A percentile compares a stretch with the other conserved stretches of the same genome.
Conservation (phyloP, 2,329 filamentous ascomycete species). For the Plenodomus lindquistii region DNA sequence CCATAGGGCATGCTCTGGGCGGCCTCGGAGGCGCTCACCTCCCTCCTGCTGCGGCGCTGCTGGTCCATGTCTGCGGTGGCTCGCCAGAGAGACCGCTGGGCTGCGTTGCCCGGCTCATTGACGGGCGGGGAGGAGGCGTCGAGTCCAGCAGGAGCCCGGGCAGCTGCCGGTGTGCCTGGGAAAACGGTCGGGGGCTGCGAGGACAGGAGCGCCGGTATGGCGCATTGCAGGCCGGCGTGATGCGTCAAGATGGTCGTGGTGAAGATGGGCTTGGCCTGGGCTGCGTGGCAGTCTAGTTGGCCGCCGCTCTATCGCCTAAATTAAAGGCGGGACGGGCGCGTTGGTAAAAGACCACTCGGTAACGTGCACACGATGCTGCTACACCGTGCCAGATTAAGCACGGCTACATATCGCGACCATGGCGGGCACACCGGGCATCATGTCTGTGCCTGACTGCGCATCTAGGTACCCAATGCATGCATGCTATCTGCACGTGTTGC, state of each 20-base stretch:
- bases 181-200: conserved; percentile 11
- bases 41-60: conserved; percentile 27
- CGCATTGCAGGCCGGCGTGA: conserved; percentile 26
- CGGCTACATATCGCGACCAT: neutral
- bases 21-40: conserved; percentile 28
- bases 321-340: too few relatives aligned
- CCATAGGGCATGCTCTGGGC: conserved; percentile 10
- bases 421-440: neutral
- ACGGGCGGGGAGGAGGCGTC: conserved; percentile 13
- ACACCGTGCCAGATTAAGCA: too few relatives aligned
- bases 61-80: conserved; percentile 31
- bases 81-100: conserved; percentile 14
- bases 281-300: too few relatives aligned
- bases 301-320: too few relatives aligned
- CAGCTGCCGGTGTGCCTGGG: conserved; percentile 12
- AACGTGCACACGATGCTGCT: neutral
- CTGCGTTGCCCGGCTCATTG: conserved; percentile 15
- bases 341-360: too few relatives aligned
- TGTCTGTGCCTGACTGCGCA: neutral
- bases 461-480: neutral
- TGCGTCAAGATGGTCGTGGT: conserved; percentile 5
- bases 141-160: conserved; percentile 12
- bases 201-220: conserved; percentile 14
- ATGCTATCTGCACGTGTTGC: neutral
- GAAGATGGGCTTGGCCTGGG: neutral